Conservation (phyloP, 306 rosid species). For the Fagus sylvatica region DNA sequence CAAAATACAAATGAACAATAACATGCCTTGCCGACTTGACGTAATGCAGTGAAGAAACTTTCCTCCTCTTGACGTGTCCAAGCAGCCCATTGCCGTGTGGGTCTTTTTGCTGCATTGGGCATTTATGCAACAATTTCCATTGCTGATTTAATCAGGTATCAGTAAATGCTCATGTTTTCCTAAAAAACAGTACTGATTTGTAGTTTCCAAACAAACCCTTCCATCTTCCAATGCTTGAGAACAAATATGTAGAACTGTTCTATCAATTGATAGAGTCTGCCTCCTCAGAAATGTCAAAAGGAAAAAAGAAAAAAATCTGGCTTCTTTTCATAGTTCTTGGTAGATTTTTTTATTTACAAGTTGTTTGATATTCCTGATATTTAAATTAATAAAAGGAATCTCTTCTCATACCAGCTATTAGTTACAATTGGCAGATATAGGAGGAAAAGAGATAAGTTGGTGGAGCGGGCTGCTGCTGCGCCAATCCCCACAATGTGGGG, state of each 20-base stretch:
- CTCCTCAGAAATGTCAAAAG: neutral
- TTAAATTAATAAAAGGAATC: neutral
- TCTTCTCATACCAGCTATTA: neutral
- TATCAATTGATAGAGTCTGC: neutral
- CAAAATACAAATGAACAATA: slow-evolving; percentile 10
- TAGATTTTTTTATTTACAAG: neutral
- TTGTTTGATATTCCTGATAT: neutral
- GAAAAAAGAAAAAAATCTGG: neutral
- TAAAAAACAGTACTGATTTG: neutral
- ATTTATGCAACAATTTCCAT: slow-evolving; percentile 43
- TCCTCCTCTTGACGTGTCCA: slow-evolving; percentile 99
- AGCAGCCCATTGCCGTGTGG: slow-evolving; percentile 99
- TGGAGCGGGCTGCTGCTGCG: slow-evolving; percentile 49
- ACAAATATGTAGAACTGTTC: neutral
- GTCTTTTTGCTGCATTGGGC: slow-evolving; percentile 60
- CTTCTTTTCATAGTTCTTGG: neutral
- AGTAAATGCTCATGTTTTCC: slow-evolving; percentile 1
- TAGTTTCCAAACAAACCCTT: neutral
- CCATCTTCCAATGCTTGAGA: neutral
- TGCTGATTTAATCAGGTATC: slow-evolving; percentile 72
- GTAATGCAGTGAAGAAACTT: slow-evolving; percentile 90
- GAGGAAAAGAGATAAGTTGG: slow-evolving; percentile 64
- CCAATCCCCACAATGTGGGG: slow-evolving; percentile 72
- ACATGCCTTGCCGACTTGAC: slow-evolving; percentile 92
- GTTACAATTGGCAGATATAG: slow-evolving; percentile 53